Conservation (phyloP, 73 alveolate species). For the Breviolum minutum region DNA sequence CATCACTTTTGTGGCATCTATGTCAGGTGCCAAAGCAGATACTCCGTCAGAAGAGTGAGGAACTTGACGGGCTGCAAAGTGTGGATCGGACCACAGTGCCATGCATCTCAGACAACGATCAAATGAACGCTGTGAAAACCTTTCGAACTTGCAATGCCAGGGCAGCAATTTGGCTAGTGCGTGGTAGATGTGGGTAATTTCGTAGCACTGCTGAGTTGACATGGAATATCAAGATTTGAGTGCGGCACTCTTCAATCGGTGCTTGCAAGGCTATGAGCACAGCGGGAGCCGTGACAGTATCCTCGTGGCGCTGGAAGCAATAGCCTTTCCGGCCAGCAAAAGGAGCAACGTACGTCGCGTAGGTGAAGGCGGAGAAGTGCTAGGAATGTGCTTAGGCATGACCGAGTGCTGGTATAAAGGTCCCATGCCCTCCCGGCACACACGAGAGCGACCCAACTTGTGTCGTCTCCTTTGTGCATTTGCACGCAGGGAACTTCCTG, state of each 20-base stretch:
- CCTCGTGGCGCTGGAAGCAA: conserved; percentile 24
- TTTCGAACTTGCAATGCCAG: too few species aligned
- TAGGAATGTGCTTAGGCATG: conserved; percentile 85
- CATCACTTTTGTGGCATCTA: background rate
- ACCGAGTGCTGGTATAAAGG: conserved; percentile 67
- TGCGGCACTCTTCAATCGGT: background rate
- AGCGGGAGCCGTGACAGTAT: background rate
- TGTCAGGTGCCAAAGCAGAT: conserved; percentile 33
- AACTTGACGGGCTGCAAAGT: background rate
- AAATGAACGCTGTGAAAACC: too few species aligned
- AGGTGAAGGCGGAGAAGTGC: conserved; percentile 11
- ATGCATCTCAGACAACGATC: too few species aligned
- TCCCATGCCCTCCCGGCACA: conserved; percentile 85
- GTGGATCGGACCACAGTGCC: too few species aligned
- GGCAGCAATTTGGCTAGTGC: conserved; percentile 46
- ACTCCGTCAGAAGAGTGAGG: conserved; percentile 17
- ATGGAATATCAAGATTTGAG: conserved; percentile 56
- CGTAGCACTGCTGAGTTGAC: background rate
- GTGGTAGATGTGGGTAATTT: background rate
- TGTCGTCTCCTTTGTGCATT: conserved; percentile 25
- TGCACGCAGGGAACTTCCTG: conserved; percentile 34
- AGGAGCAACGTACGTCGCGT: conserved; percentile 48
- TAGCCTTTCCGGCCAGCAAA: conserved; percentile 36
- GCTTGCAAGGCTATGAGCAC: background rate
- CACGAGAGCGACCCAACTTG: conserved; percentile 49